phyloP scores from a whole-genome alignment of 192 early-diverging fungal genomes.

The Funneliformis mosseae region DNA sequence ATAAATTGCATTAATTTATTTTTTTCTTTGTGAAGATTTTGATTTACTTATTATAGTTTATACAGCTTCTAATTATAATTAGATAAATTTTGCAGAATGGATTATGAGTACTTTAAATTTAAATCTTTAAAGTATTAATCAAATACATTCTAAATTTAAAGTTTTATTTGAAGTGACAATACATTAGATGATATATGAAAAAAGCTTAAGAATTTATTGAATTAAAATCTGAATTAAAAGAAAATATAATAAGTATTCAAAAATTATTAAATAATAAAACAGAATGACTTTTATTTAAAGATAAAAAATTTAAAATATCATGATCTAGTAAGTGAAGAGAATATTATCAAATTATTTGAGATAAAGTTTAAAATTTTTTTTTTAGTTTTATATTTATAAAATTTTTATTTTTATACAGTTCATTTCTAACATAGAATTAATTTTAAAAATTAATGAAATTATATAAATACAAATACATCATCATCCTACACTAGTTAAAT shows the following conservation, averaged over 20 bases:
- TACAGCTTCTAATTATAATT: neutral
- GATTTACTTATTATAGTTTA: neutral
- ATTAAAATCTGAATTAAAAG: constrained; percentile 9
- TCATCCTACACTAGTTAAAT: neutral
- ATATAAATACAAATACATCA: neutral
- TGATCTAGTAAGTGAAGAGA: neutral
- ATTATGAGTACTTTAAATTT: neutral
- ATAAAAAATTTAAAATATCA: neutral
- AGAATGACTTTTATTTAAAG: neutral
- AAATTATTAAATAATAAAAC: neutral
- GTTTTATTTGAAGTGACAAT: neutral
- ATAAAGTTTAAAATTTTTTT: neutral
- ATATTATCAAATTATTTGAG: neutral
- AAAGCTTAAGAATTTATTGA: neutral
- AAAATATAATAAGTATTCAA: neutral
- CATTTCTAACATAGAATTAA: neutral
- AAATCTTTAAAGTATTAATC: neutral
- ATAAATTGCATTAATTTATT: neutral
- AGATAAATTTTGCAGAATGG: neutral
- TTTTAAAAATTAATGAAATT: neutral
- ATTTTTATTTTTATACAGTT: neutral
- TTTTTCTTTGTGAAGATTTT: neutral
- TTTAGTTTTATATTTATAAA: neutral
- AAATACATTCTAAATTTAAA: neutral
- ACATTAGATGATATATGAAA: neutral